These are phyloP conservation scores for Salvia sclarea DNA, from an alignment of 305 asterid species.

Conservation along the genomic window DNA sequence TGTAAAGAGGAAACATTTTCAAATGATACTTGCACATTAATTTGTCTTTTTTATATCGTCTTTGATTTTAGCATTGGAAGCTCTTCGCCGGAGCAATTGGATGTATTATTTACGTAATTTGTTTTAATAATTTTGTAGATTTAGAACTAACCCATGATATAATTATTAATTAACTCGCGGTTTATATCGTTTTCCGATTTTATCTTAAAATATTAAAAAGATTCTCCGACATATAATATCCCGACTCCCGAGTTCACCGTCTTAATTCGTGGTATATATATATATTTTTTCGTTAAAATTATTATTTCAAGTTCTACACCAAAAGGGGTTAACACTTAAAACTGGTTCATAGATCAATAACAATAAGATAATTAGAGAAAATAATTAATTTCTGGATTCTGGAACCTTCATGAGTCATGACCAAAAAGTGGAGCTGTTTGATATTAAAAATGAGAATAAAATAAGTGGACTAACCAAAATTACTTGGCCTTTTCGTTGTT, in stretches of 20 bases:
- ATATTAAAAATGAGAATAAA: neutral
- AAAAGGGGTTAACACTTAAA: neutral
- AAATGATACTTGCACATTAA: too few species aligned
- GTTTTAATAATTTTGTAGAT: too few species aligned
- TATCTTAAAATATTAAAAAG: neutral
- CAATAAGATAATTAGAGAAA: neutral
- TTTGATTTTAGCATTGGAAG: too few species aligned
- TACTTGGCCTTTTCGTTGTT: neutral
- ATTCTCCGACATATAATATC: neutral
- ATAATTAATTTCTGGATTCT: neutral
- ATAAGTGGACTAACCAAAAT: slow-evolving; percentile 24
- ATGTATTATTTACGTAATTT: too few species aligned
- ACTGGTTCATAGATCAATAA: neutral
- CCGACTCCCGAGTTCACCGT: neutral
- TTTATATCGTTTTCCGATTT: neutral
- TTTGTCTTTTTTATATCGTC: too few species aligned
- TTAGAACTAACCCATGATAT: too few species aligned
- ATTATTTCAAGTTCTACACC: too few species aligned
- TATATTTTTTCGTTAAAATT: too few species aligned
- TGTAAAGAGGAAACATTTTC: too few species aligned
- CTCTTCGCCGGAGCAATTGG: too few species aligned
- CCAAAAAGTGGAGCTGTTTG: neutral
- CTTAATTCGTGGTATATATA: neutral
- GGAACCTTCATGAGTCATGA: neutral
- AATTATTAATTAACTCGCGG: neutral